Percentiles rank a stretch among this genome's conserved stretches.
Evolutionary conservation across 1,284 basidiomycete species (phyloP).

Genomic region (Cutaneotrichosporon sp.): DNA sequence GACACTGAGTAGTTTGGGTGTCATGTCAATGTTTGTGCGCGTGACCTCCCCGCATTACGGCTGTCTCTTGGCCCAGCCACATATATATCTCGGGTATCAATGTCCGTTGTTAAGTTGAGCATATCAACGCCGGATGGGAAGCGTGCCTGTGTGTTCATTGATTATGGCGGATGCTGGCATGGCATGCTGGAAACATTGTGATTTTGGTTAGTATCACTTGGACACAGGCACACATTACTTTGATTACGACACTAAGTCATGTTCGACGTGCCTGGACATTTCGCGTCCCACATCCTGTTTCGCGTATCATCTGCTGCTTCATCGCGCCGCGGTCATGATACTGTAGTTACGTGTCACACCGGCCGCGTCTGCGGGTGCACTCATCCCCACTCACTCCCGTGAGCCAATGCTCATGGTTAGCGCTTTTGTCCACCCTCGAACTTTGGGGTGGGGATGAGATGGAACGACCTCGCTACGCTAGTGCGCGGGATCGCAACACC

Average conservation of each 20-base stretch:
- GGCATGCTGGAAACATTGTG: background rate
- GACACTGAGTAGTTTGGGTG: background rate
- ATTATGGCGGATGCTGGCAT: background rate
- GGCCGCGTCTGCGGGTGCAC: background rate
- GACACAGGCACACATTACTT: background rate
- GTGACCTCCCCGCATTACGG: background rate
- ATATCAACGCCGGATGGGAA: background rate
- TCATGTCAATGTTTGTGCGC: background rate
- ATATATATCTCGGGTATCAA: background rate
- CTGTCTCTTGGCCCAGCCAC: background rate
- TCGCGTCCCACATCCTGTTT: background rate
- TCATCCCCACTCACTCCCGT: background rate
- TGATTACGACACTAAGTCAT: background rate
- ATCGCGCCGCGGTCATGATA: background rate
- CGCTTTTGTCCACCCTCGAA: background rate
- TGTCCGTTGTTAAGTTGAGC: background rate
- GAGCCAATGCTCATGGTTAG: background rate
- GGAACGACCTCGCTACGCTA: background rate
- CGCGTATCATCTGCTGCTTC: background rate
- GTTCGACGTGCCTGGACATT: background rate
- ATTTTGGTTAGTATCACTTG: background rate
- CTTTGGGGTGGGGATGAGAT: background rate
- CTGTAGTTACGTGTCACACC: no score
- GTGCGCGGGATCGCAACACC: background rate
- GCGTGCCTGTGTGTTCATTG: background rate